A percentile compares a stretch with the other conserved stretches of the same genome.
phyloP scores from a whole-genome alignment of 306 rosid genomes.

The Prunus mume region DNA sequence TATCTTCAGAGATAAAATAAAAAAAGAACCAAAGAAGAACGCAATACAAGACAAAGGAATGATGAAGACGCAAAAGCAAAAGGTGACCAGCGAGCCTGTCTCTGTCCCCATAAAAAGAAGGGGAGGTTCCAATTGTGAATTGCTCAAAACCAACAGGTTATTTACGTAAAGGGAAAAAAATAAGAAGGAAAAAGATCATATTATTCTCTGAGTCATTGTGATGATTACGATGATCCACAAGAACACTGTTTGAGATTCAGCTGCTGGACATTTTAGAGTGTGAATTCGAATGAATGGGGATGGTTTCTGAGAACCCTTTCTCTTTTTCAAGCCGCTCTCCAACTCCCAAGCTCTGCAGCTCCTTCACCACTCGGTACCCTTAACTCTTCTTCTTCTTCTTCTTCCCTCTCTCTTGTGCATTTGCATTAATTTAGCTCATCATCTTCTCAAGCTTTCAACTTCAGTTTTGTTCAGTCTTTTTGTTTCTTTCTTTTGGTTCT shows the following conservation, averaged over 20 bases:
- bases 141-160: conserved; percentile 3
- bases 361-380: conserved; percentile 74
- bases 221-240: conserved; percentile 1
- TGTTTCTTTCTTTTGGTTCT: too few species aligned
- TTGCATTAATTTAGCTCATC: too few species aligned
- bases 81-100: neutral
- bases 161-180: conserved; percentile 1
- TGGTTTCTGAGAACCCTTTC: conserved; percentile 63
- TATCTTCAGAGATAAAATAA: neutral
- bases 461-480: too few species aligned
- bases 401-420: neutral
- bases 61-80: conserved; percentile 12
- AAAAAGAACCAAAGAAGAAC: neutral
- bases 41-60: conserved; percentile 16
- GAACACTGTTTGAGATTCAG: conserved; percentile 20
- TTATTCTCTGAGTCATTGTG: neutral
- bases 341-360: conserved; percentile 61
- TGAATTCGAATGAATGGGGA: conserved; percentile 12
- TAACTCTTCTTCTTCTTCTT: neutral
- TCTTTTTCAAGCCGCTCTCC: conserved; percentile 56
- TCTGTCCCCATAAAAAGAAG: neutral
- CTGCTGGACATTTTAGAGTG: neutral
- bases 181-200: neutral
- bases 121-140: conserved; percentile 9
- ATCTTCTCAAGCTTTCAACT: too few species aligned